Percentiles rank a stretch among this genome's conserved stretches.
Conservation (phyloP, 345 rosid genomes). For the Eucalyptus pauciflora region DNA sequence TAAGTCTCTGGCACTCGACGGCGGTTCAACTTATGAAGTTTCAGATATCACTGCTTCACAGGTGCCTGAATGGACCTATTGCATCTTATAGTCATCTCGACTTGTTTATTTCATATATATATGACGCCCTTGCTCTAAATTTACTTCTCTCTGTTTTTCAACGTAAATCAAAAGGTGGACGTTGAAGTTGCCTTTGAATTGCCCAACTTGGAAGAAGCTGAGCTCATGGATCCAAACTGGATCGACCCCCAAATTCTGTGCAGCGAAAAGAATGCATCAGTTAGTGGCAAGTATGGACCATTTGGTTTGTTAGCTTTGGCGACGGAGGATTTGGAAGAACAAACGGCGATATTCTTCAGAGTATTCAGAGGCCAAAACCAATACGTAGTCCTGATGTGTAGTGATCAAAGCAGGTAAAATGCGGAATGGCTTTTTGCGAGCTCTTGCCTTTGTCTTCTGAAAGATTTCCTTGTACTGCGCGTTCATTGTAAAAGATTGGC, state of each 20-base stretch:
- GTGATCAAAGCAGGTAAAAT: slow-evolving; percentile 51
- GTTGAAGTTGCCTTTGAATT: slow-evolving; percentile 45
- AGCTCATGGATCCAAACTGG: slow-evolving; percentile 46
- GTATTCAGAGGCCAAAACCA: slow-evolving; percentile 32
- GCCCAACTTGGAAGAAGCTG: slow-evolving; percentile 29
- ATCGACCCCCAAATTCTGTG: slow-evolving; percentile 39
- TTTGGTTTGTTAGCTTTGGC: slow-evolving; percentile 53
- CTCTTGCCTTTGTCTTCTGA: not conserved
- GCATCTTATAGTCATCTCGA: not conserved
- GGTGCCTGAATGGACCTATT: not conserved
- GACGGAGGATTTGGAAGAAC: slow-evolving; percentile 34
- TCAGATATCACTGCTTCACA: slow-evolving; percentile 38
- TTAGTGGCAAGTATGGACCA: slow-evolving; percentile 43
- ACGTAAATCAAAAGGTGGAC: slow-evolving; percentile 31
- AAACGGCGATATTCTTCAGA: slow-evolving; percentile 47
- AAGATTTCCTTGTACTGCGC: not conserved
- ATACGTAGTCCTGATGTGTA: slow-evolving; percentile 49
- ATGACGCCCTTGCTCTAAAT: not conserved
- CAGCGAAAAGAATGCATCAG: slow-evolving; percentile 19
- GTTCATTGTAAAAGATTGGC: not conserved
- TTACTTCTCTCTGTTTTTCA: not conserved
- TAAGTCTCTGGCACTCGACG: not conserved
- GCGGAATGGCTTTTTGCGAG: not conserved
- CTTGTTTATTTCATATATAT: not conserved
- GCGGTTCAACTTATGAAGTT: slow-evolving; percentile 28